Evolutionary conservation across 83 land plant species (phyloP), one percentile per base, ranked within the genome.

Genomic region (Picea mariana): DNA sequence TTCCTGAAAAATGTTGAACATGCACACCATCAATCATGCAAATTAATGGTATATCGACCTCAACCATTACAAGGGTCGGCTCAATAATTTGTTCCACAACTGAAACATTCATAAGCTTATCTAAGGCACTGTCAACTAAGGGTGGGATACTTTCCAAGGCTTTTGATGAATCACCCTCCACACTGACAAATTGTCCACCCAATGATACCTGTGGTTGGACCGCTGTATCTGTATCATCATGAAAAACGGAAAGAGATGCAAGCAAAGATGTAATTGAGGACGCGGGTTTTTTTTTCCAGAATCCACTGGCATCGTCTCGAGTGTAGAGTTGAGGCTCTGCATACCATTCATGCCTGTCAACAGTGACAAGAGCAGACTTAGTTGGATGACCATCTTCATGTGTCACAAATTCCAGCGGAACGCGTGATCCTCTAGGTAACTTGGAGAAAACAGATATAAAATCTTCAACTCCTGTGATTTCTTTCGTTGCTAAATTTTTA

Each of bases 11-110:
- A 66, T 88, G 85, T 40, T 80, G 85, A 7, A 85, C 84, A 76
- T 88, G 89, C 26, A 85, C 87, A 67, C 89, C 89, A 77, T 88
- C 89, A 11, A 88, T 77, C 82, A 88, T 80, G 5, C 85, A 82
- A 55, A 85, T 82, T 6, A 85, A 85, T 17, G 89, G 89, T 21
- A 88, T 83, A 69, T 88, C 88, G 18, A 88, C 86, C 79, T 88
- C 89, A 84, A 88, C 75, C 89, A 88, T 88, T 15, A 85, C 89
- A 4, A 88, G 85, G 55, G 89, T 68, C 2, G 87, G 82, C 40
- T 85, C 89, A 63, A 88, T 75, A 42, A 83, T 75, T 49, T 79
- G 89, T 65, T 88, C 89, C 0, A 83, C 87, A 61, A 76, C 31
- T 4, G 87, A 88, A 20, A 87, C 77, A 76, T 85, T 82, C 4